Base-by-base conservation (phyloP, 768 basidiomycete species). In the Rhodocollybia butyracea region DNA sequence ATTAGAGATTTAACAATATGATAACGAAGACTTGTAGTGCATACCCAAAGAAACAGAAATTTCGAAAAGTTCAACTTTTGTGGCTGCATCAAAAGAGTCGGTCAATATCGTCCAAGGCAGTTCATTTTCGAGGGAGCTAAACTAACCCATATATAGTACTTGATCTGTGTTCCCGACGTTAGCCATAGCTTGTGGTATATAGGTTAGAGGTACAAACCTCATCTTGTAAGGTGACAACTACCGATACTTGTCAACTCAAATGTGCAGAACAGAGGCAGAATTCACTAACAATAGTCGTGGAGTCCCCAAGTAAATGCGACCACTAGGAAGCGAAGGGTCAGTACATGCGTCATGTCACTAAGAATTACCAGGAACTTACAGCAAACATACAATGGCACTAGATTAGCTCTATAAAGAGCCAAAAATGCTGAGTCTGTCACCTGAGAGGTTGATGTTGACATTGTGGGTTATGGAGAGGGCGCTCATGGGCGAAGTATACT, bases 31-130 rank as follows among this genome's bases (percentile, higher is more conserved):
- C 31, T 5, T 11, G 34, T 10, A 22, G 7, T 1, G 56, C 65
- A 51, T 55, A 75, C 77, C 72, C 73, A 76, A 30, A 76, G 61
- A 58, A 71, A 78, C 73, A 78, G 70, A 30, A 64, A 64, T 64
- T 73, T 75, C 24, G 70, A 65, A 21, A 73, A 63, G 36, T 64
- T 64, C 19, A 63, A 57, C 51, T 66, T 68, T 41, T 76, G 73
- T 1, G 66, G 54, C 76, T 78, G 54, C 3, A 48, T n/a, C 10
- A 31, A n/a, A 30, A 27, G 7, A 40, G 54, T 19, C 38, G 22
- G 22, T 24, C 39, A n/a, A n/a, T n/a, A n/a, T n/a, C n/a, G n/a
- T 40, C n/a, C 8, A 36, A 3, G 32, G 48, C 8, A 24, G n/a
- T 31, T 13, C n/a, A 5, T 32, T 26, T 5, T 38, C 15, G 5